Evolutionary conservation across 768 basidiomycete species (phyloP).

Genomic region (Termitomyces sp.): DNA sequence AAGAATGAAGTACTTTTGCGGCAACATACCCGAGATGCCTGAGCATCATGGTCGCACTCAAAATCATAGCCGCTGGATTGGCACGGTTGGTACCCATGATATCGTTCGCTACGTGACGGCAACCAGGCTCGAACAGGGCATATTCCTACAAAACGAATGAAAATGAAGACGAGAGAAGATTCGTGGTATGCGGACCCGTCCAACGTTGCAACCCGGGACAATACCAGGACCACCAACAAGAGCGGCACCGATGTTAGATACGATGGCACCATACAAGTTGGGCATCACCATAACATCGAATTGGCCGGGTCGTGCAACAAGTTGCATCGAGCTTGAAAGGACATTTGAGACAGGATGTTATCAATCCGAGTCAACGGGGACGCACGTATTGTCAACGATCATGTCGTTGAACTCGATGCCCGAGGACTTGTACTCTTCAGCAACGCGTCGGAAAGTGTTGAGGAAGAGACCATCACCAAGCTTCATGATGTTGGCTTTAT

Average conservation of each 20-base stretch:
- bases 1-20: background rate
- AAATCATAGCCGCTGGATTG: conserved; percentile 97
- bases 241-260: conserved; percentile 97
- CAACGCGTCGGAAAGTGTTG: conserved; percentile 94
- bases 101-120: conserved; percentile 91
- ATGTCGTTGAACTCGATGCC: conserved; percentile 96
- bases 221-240: conserved; percentile 98
- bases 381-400: conserved; percentile 98
- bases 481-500: conserved; percentile 99
- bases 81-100: conserved; percentile 96
- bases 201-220: conserved; percentile 97
- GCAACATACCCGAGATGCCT: conserved; percentile 83
- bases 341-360: conserved; percentile 2
- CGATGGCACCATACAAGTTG: conserved; percentile 94
- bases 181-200: conserved; percentile 53
- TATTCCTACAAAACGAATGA: conserved; percentile 60
- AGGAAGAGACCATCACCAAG: conserved; percentile 98
- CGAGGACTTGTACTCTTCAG: conserved; percentile 91
- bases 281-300: conserved; percentile 99
- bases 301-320: conserved; percentile 92
- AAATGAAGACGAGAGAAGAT: background rate
- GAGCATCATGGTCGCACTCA: conserved; percentile 97
- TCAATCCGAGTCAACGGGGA: conserved; percentile 1
- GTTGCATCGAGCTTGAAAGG: conserved; percentile 86
- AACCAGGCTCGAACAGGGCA: conserved; percentile 98